phyloP scores from a whole-genome alignment of 2,329 filamentous ascomycete species.

The Dactylellina parvicollis region DNA sequence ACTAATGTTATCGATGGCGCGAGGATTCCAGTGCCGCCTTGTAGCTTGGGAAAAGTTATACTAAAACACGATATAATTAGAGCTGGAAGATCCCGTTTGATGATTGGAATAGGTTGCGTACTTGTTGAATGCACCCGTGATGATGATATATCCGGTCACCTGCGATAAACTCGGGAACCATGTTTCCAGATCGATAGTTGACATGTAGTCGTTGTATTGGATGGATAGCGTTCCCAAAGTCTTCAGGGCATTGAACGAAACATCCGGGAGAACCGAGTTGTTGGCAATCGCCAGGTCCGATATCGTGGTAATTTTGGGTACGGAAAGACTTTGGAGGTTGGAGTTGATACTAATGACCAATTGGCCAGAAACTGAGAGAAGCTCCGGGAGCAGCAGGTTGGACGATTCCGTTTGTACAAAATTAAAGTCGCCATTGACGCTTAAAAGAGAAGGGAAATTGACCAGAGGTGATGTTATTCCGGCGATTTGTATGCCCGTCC shows the following conservation, averaged over 20 bases:
- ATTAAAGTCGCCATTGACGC: conserved; percentile 9
- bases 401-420: conserved; percentile 27
- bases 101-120: neutral
- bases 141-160: conserved; percentile 17
- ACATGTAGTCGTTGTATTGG: conserved; percentile 18
- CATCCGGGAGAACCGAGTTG: conserved; percentile 7
- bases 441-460: neutral
- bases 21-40: conserved; percentile 15
- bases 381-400: conserved; percentile 1
- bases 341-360: conserved; percentile 14
- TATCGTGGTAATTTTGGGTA: neutral
- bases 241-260: conserved; percentile 1
- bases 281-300: conserved; percentile 25
- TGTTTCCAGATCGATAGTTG: conserved; percentile 6
- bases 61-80: neutral
- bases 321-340: conserved; percentile 3
- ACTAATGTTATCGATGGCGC: conserved; percentile 11
- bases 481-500: neutral
- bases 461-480: conserved; percentile 14
- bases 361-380: conserved; percentile 5
- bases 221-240: conserved; percentile 7
- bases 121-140: conserved; percentile 20
- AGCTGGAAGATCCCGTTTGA: no score
- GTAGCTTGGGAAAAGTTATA: conserved; percentile 21
- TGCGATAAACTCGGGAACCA: conserved; percentile 27